phyloP scores from a whole-genome alignment of 176 grass and related monocot species.

The Triticum urartu region DNA sequence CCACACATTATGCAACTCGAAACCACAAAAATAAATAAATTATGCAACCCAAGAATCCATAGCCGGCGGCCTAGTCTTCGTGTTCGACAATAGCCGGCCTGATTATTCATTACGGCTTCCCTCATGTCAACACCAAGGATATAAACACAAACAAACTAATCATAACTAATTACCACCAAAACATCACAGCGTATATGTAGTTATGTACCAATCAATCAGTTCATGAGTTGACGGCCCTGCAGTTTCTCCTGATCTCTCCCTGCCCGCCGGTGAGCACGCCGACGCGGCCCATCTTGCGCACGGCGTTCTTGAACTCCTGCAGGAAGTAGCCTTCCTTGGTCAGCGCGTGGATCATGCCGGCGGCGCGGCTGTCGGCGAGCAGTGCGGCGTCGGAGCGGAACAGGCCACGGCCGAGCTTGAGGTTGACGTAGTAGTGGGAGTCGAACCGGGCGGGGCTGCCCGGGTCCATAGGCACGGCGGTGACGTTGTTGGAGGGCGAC shows the following conservation, averaged over 20 bases:
- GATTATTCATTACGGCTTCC: neutral
- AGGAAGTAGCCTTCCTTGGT: slow-evolving; percentile 29
- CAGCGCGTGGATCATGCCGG: slow-evolving; percentile 36
- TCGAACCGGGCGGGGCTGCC: slow-evolving; percentile 45
- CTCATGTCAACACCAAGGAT: neutral
- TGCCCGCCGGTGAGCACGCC: slow-evolving; percentile 31
- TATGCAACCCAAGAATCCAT: neutral
- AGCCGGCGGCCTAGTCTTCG: neutral
- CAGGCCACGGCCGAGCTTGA: slow-evolving; percentile 46
- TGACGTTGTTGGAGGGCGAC: slow-evolving; percentile 10
- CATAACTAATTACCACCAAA: neutral
- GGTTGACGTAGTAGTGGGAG: slow-evolving; percentile 63
- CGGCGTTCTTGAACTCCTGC: slow-evolving; percentile 41
- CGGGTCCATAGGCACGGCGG: slow-evolving; percentile 49
- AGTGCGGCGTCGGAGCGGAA: slow-evolving; percentile 60
- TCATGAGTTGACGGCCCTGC: slow-evolving; percentile 25
- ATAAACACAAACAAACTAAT: neutral
- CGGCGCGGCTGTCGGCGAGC: slow-evolving; percentile 25
- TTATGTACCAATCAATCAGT: neutral
- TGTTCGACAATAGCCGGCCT: neutral
- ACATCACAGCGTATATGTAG: neutral
- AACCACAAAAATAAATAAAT: neutral
- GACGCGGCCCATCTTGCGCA: slow-evolving; percentile 57
- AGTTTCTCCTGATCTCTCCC: slow-evolving; percentile 47
- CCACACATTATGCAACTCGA: neutral